These are phyloP conservation scores for Alternaria novae-zelandiae DNA, from an alignment of 2,329 filamentous ascomycete species.

Conservation along the genomic window DNA sequence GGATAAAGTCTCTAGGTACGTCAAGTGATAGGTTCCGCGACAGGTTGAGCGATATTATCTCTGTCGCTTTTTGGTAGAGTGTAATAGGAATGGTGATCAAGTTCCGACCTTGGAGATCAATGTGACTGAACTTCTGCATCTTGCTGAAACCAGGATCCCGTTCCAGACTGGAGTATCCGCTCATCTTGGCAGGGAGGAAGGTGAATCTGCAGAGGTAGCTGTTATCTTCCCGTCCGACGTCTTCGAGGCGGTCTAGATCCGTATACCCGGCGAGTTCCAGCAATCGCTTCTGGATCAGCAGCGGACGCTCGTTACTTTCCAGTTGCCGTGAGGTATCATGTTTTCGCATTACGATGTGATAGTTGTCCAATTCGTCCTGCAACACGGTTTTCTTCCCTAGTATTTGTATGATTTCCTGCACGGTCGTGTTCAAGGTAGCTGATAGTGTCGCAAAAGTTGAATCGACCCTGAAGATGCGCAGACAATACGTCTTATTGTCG, in stretches of 20 bases:
- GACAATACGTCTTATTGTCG: conserved; percentile 80
- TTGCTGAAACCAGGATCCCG: conserved; percentile 80
- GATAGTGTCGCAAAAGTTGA: conserved; percentile 94
- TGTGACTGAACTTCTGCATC: conserved; percentile 89
- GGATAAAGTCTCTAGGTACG: conserved; percentile 94
- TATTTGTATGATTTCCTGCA: conserved; percentile 85
- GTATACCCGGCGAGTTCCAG: conserved; percentile 92
- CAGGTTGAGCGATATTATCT: conserved; percentile 94
- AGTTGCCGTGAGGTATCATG: conserved; percentile 88
- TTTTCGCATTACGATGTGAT: conserved; percentile 93
- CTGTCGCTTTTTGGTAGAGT: conserved; percentile 86
- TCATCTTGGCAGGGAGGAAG: conserved; percentile 88
- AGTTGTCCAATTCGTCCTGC: conserved; percentile 88
- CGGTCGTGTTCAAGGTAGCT: conserved; percentile 80
- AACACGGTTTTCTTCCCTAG: conserved; percentile 94
- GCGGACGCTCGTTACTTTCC: conserved; percentile 76
- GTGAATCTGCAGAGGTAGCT: conserved; percentile 96
- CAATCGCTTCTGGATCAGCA: conserved; percentile 89
- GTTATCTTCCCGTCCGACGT: conserved; percentile 94
- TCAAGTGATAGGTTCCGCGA: conserved; percentile 92
- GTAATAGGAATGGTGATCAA: conserved; percentile 94
- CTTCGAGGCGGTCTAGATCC: conserved; percentile 84
- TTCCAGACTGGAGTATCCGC: conserved; percentile 74
- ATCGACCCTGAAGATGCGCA: conserved; percentile 92
- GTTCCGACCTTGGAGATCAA: conserved; percentile 88